A percentile compares a stretch with the other conserved stretches of the same genome.
These are phyloP conservation scores for Saturnispora hagleri DNA, from an alignment of 805 yeast species.

Conservation along the genomic window DNA sequence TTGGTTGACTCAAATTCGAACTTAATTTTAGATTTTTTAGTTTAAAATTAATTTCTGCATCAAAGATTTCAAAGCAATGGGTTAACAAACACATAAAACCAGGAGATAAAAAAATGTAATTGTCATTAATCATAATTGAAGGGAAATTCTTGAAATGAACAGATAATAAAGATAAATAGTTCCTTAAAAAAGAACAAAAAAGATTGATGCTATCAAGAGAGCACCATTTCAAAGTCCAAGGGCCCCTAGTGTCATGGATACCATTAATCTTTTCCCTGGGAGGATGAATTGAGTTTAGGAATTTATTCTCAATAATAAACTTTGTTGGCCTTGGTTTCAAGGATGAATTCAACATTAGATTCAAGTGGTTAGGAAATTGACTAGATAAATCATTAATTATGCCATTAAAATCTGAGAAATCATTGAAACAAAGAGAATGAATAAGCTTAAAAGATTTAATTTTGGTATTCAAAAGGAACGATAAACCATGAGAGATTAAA, in stretches of 20 bases:
- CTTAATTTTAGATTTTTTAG: conserved; percentile 1
- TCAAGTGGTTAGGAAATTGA: conserved; percentile 21
- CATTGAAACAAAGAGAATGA: conserved; percentile 16
- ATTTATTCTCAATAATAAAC: conserved; percentile 23
- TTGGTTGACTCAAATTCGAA: neutral
- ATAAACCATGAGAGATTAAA: conserved; percentile 44
- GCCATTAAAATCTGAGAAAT: conserved; percentile 8
- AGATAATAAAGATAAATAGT: conserved; percentile 35
- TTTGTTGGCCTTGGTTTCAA: conserved; percentile 18
- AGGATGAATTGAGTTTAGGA: conserved; percentile 31
- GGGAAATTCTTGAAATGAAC: conserved; percentile 15
- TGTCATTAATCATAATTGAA: conserved; percentile 6
- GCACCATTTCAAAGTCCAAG: conserved; percentile 58
- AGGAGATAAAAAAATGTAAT: conserved; percentile 28
- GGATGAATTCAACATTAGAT: conserved; percentile 17
- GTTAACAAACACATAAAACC: conserved; percentile 38
- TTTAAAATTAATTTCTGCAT: conserved; percentile 16
- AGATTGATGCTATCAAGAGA: conserved; percentile 43
- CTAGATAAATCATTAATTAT: conserved; percentile 10
- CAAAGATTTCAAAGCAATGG: conserved; percentile 35
- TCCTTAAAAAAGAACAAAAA: conserved; percentile 53
- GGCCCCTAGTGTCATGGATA: conserved; percentile 47
- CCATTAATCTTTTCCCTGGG: conserved; percentile 33
- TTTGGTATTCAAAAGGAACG: conserved; percentile 49
- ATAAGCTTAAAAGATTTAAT: conserved; percentile 32